phyloP scores from a whole-genome alignment of 1,139 yeast species.

The Lodderomyces beijingensis region DNA sequence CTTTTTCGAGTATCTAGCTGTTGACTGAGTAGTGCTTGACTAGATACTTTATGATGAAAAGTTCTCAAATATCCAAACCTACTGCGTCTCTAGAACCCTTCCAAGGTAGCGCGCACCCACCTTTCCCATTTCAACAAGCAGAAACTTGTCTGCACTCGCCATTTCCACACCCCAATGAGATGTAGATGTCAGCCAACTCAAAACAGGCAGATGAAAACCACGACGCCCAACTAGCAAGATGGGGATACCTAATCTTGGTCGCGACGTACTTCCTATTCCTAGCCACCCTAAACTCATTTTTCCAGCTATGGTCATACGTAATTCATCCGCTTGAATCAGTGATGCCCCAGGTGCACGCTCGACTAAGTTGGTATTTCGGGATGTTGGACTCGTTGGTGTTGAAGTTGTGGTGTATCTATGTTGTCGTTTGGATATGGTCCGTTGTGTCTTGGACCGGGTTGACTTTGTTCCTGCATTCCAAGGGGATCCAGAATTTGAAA shows the following conservation, averaged over 20 bases:
- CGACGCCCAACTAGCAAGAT: conserved; percentile 9
- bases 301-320: conserved; percentile 42
- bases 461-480: conserved; percentile 72
- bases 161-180: too few species aligned
- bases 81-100: too few species aligned
- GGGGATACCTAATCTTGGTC: conserved; percentile 36
- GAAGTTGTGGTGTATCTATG: conserved; percentile 50
- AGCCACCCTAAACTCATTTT: conserved; percentile 39
- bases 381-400: conserved; percentile 45
- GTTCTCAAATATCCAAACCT: too few species aligned
- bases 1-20: too few species aligned
- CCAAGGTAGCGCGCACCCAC: too few species aligned
- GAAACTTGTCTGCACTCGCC: too few species aligned
- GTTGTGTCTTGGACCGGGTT: conserved; percentile 71
- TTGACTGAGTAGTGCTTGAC: too few species aligned
- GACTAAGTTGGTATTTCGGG: conserved; percentile 14
- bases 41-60: too few species aligned
- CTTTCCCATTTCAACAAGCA: too few species aligned
- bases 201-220: too few species aligned
- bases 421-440: conserved; percentile 76
- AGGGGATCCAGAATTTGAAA: conserved; percentile 42
- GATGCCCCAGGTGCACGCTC: conserved; percentile 11
- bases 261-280: conserved; percentile 40
- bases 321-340: conserved; percentile 25
- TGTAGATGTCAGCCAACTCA: too few species aligned